These are phyloP conservation scores for Rhinocladiella mackenziei DNA, from an alignment of 2,329 filamentous ascomycete species.

Conservation along the genomic window DNA sequence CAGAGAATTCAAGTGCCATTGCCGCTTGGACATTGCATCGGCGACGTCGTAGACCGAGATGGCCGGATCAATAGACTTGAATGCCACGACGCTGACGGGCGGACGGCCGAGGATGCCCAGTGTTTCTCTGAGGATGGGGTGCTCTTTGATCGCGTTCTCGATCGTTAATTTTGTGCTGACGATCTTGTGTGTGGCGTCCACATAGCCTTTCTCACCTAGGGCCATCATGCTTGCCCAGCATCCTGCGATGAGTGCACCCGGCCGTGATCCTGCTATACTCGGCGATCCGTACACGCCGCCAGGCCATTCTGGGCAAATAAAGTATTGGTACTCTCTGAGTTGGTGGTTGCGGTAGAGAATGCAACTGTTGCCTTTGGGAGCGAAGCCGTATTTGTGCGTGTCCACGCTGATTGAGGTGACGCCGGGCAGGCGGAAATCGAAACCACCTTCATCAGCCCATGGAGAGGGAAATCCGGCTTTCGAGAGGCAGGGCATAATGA, in stretches of 20 bases:
- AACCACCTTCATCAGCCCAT: constrained; percentile 66
- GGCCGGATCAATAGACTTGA: constrained; percentile 63
- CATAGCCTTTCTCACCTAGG: constrained; percentile 81
- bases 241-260: constrained; percentile 88
- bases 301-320: constrained; percentile 89
- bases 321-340: constrained; percentile 89
- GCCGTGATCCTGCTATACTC: constrained; percentile 83
- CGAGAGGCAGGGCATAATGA: constrained; percentile 86
- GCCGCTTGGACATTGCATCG: constrained; percentile 75
- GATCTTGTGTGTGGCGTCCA: constrained; percentile 80
- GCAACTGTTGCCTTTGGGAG: constrained; percentile 93
- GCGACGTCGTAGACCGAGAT: constrained; percentile 93
- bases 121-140: constrained; percentile 65
- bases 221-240: constrained; percentile 93
- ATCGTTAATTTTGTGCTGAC: constrained; percentile 83
- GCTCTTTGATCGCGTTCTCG: constrained; percentile 65
- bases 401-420: constrained; percentile 95
- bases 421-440: constrained; percentile 90
- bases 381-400: constrained; percentile 98
- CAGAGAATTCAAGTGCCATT: constrained; percentile 94
- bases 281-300: constrained; percentile 95
- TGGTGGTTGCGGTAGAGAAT: constrained; percentile 79
- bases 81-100: constrained; percentile 85
- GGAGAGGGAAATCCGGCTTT: constrained; percentile 73
- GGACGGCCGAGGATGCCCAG: constrained; percentile 79